Conservation (phyloP, 768 basidiomycete genomes). For the Artomyces pyxidatus region DNA sequence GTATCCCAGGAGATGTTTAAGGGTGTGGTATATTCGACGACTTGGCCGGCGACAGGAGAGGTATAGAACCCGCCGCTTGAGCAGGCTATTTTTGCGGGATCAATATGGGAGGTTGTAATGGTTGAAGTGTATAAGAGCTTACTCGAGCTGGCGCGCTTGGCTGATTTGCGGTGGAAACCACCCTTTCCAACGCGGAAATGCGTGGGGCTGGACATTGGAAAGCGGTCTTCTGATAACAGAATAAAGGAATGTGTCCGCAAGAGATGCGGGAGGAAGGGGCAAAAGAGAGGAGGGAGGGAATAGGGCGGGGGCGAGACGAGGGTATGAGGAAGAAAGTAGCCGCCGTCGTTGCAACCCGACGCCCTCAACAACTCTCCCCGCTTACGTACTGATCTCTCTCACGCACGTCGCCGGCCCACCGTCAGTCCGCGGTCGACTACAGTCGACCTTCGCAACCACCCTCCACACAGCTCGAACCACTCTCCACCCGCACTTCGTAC, state of each 20-base stretch:
- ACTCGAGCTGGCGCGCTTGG: constrained; percentile 5
- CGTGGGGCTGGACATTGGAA: constrained; percentile 1
- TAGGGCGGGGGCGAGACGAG: not conserved
- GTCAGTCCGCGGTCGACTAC: no score
- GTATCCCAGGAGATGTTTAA: constrained; percentile 60
- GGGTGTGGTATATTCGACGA: constrained; percentile 38
- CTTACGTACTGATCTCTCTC: no score
- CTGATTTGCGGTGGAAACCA: not conserved
- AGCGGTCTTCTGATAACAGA: no score
- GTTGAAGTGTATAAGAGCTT: not conserved
- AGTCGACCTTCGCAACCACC: no score
- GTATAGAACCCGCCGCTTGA: constrained; percentile 54
- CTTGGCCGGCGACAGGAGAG: constrained; percentile 39
- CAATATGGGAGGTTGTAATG: no score
- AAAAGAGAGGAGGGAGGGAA: not conserved
- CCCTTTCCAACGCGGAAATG: constrained; percentile 2
- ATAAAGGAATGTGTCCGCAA: constrained; percentile 15
- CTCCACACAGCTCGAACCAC: no score
- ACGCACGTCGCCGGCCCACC: no score
- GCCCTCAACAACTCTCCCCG: no score
- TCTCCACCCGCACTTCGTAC: no score
- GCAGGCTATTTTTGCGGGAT: constrained; percentile 47
- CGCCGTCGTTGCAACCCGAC: not conserved
- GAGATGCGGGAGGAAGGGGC: constrained; percentile 11
- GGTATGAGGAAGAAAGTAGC: not conserved